Conservation (phyloP, 768 basidiomycete genomes). For the Boletus sensibilis region DNA sequence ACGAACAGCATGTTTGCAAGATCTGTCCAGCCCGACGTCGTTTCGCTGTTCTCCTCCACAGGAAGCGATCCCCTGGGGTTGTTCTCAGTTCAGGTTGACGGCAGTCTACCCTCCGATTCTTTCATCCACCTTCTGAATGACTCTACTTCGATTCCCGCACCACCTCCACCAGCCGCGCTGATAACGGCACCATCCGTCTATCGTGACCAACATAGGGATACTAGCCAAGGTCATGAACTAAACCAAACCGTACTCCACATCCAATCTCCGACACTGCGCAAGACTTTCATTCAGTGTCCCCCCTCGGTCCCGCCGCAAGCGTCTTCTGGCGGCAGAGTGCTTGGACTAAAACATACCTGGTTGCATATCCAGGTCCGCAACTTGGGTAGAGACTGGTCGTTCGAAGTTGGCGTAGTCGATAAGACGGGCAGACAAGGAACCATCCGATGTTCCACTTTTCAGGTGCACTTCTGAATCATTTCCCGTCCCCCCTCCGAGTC, state of each 20-base stretch:
- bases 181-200: slow-evolving; percentile 41
- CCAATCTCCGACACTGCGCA: slow-evolving; percentile 70
- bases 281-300: slow-evolving; percentile 68
- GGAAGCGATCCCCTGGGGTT: slow-evolving; percentile 58
- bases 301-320: slow-evolving; percentile 25
- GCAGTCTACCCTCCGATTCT: slow-evolving; percentile 56
- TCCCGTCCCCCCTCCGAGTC: slow-evolving; percentile 1
- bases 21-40: slow-evolving; percentile 55
- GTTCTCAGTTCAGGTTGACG: slow-evolving; percentile 51
- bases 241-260: slow-evolving; percentile 74
- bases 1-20: slow-evolving; percentile 48
- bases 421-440: slow-evolving; percentile 55
- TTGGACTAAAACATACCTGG: slow-evolving; percentile 71
- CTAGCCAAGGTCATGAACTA: slow-evolving; percentile 39
- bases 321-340: slow-evolving; percentile 24
- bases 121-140: slow-evolving; percentile 66
- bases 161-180: slow-evolving; percentile 44
- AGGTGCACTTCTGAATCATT: slow-evolving; percentile 45
- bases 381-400: slow-evolving; percentile 65
- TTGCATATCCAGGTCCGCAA: slow-evolving; percentile 73
- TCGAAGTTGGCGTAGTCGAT: slow-evolving; percentile 76
- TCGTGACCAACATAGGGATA: slow-evolving; percentile 28
- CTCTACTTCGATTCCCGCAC: slow-evolving; percentile 45
- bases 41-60: slow-evolving; percentile 79
- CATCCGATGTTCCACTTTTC: slow-evolving; percentile 74